Conservation (phyloP, 2,329 filamentous ascomycete species). For the Aulographum hederae region DNA sequence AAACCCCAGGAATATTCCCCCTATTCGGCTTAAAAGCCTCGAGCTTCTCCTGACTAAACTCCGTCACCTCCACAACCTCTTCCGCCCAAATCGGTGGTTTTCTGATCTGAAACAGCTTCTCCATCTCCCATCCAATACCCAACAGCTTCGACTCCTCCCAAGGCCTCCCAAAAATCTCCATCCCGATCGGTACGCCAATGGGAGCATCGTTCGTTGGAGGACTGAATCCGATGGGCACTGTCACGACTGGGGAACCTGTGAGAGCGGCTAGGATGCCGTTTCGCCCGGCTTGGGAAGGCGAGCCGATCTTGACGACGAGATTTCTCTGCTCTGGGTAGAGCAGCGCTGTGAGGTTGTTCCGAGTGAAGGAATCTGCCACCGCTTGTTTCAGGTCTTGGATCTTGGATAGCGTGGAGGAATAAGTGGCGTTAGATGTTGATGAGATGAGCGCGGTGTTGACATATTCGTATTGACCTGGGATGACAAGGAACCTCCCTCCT, state of each 20-base stretch:
- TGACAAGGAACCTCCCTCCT: conserved; percentile 35
- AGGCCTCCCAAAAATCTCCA: conserved; percentile 42
- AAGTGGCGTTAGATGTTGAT: conserved; percentile 32
- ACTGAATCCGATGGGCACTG: conserved; percentile 36
- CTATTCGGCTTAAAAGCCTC: conserved; percentile 26
- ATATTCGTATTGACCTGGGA: conserved; percentile 39
- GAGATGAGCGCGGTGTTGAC: conserved; percentile 31
- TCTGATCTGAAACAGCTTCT: conserved; percentile 27
- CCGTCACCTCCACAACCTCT: conserved; percentile 16
- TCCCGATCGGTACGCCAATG: conserved; percentile 41
- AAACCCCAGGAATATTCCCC: conserved; percentile 23
- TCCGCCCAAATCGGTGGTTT: conserved; percentile 28
- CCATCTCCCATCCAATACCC: conserved; percentile 32
- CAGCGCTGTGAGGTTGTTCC: conserved; percentile 34
- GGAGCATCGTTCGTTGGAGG: conserved; percentile 28
- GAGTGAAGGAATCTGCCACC: conserved; percentile 31
- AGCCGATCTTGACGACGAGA: conserved; percentile 39
- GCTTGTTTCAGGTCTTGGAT: conserved; percentile 35
- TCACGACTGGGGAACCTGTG: conserved; percentile 34
- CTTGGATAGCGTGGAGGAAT: conserved; percentile 24
- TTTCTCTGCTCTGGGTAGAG: conserved; percentile 49
- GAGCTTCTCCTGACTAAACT: conserved; percentile 13
- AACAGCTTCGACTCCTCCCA: conserved; percentile 38
- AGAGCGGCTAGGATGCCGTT: conserved; percentile 39
- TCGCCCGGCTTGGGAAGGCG: conserved; percentile 37